Conservation (phyloP, 148 eudicot species). For the Chenopodium suecicum region DNA sequence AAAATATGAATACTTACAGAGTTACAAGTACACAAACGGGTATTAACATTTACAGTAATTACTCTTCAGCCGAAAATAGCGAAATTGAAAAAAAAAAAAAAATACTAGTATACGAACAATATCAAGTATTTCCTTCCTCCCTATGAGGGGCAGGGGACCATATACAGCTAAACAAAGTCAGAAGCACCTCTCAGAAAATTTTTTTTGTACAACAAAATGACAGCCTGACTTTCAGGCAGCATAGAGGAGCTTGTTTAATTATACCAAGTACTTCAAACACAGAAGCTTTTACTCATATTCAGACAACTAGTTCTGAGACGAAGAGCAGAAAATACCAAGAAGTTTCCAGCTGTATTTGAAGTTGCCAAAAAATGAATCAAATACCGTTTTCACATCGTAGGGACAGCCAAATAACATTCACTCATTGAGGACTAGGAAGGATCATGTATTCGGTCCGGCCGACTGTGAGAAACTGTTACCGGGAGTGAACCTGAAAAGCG, state of each 20-base stretch:
- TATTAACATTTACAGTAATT: slow-evolving; percentile 11
- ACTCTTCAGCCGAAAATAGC: background rate
- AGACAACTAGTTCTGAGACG: slow-evolving; percentile 14
- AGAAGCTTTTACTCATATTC: slow-evolving; percentile 18
- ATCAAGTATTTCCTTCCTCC: background rate
- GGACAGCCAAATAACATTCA: slow-evolving; percentile 13
- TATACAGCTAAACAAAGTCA: slow-evolving; percentile 27
- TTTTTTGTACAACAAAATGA: slow-evolving; percentile 22
- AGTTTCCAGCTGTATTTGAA: slow-evolving; percentile 25
- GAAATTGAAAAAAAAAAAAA: background rate
- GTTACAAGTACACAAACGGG: background rate
- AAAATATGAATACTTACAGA: background rate
- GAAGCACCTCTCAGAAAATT: slow-evolving; percentile 22
- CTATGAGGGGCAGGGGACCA: slow-evolving; percentile 25
- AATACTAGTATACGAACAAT: slow-evolving; percentile 20
- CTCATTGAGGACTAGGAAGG: slow-evolving; percentile 10
- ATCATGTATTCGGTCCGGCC: slow-evolving; percentile 40
- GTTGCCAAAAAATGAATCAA: slow-evolving; percentile 22
- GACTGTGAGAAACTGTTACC: slow-evolving; percentile 57
- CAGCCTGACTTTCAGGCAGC: slow-evolving; percentile 29
- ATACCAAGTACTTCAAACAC: slow-evolving; percentile 26
- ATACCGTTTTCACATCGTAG: slow-evolving; percentile 2
- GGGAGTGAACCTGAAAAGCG: slow-evolving; percentile 52
- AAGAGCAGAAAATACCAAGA: slow-evolving; percentile 18
- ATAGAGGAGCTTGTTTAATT: slow-evolving; percentile 23